Evolutionary conservation across 2,329 filamentous ascomycete species (phyloP), one percentile per base, ranked within the genome.

Genomic region (Paecilomyces sp.): DNA sequence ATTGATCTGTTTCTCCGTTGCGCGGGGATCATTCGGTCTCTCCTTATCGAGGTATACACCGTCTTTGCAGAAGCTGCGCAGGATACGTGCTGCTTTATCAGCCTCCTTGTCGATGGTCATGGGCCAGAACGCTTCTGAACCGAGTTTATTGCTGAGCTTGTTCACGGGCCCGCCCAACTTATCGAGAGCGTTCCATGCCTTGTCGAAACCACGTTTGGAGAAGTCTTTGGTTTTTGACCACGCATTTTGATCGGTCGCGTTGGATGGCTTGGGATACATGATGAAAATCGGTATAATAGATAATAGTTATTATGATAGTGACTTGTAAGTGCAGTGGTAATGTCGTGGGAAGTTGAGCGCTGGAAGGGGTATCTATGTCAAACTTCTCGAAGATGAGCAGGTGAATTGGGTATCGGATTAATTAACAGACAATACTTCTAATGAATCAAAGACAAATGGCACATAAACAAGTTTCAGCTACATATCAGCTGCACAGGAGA

Each of bases 41-140:
- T 47, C 77, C 62, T 83, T 78, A 64, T 88, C 80, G 31, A 81
- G 77, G 69, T 88, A 88, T 73, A 89, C 89, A 12, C 87, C 87
- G 82, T 89, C 86, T 75, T 86, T 90, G 80, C 91, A 96, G 76
- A 97, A 97, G 34, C 90, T 93, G 72, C 91, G 89, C 56, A 97
- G 76, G 62, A 96, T 96, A 59, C 91, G 83, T 61, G 92, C 91
- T 54, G 92, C 90, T 78, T 96, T 96, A 76, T 96, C 91, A 75
- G 89, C 90, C 80, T 97, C 92, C 66, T 89, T 88, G 72, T 96
- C 92, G 57, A 96, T 80, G 1, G 88, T 89, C 33, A 89, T 88
- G 3, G 91, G 91, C 90, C 90, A 94, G 69, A 93, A 93, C 25
- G 89, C 87, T 72, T 95, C 91, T 31, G 83, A 83, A 60, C 91